Evolutionary conservation across 2,329 filamentous ascomycete genomes (phyloP).

Genomic region (Myriosclerotinia duriaeana): DNA sequence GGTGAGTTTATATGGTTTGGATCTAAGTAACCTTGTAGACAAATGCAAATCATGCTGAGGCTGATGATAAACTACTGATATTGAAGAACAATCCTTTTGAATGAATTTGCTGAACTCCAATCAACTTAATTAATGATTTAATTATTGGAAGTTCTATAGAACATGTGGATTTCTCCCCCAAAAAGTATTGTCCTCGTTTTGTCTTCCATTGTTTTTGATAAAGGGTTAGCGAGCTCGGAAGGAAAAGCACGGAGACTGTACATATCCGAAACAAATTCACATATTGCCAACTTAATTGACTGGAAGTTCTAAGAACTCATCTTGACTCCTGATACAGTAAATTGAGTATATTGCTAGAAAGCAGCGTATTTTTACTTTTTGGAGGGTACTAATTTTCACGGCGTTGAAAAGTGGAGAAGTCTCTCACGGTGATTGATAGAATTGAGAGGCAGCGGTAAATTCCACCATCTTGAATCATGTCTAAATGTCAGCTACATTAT

Average conservation of each 20-base stretch:
- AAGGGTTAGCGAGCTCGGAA: conserved; percentile 2
- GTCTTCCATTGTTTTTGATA: conserved; percentile 6
- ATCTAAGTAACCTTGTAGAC: neutral
- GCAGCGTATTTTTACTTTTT: accelerated
- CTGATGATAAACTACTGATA: neutral
- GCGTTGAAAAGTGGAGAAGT: neutral
- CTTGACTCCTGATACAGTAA: accelerated
- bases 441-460: neutral
- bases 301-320: neutral
- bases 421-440: neutral
- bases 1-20: neutral
- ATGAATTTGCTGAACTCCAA: neutral
- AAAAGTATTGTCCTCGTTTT: neutral
- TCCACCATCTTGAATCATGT: neutral
- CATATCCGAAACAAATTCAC: neutral
- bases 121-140: neutral
- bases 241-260: neutral
- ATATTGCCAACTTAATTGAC: neutral
- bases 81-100: neutral
- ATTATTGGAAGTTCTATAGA: too few relatives aligned
- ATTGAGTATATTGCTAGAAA: neutral
- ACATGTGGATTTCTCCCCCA: too few relatives aligned
- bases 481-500: neutral
- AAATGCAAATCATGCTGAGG: neutral
- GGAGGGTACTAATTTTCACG: neutral